phyloP scores from a whole-genome alignment of 805 yeast species.

The Saccharomycopsis guyanensis region DNA sequence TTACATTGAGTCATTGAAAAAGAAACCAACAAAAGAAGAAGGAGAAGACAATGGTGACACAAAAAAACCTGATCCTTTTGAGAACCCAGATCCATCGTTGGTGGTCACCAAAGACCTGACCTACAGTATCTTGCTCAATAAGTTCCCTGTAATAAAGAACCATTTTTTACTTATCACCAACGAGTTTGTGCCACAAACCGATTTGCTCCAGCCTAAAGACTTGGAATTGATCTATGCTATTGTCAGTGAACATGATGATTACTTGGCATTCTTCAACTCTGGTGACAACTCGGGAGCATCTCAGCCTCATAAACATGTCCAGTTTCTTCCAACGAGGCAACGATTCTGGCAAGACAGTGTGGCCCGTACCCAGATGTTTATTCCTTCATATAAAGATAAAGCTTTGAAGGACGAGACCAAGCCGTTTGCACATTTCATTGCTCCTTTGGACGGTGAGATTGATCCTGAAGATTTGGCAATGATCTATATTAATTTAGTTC shows the following conservation, averaged over 20 bases:
- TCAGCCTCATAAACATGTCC: slow-evolving; percentile 88
- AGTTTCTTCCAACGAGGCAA: slow-evolving; percentile 42
- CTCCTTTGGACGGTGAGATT: slow-evolving; percentile 31
- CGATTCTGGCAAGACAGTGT: background rate
- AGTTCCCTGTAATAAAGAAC: slow-evolving; percentile 74
- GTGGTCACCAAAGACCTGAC: slow-evolving; percentile 46
- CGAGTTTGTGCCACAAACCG: slow-evolving; percentile 60
- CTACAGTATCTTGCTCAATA: slow-evolving; percentile 68
- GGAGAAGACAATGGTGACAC: slow-evolving; percentile 31
- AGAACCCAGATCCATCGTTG: slow-evolving; percentile 68
- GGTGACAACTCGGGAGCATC: slow-evolving; percentile 93
- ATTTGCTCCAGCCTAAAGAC: slow-evolving; percentile 68
- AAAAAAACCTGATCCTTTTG: slow-evolving; percentile 59
- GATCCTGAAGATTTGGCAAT: slow-evolving; percentile 48
- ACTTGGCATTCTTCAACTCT: slow-evolving; percentile 82
- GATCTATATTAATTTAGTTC: slow-evolving; percentile 64
- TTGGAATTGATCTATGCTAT: slow-evolving; percentile 50
- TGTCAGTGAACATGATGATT: slow-evolving; percentile 39
- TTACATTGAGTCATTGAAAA: slow-evolving; percentile 27
- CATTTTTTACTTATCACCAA: slow-evolving; percentile 78
- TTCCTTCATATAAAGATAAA: background rate
- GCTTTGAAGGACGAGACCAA: slow-evolving; percentile 27
- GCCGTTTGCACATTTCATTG: slow-evolving; percentile 76
- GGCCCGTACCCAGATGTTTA: background rate
- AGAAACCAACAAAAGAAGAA: slow-evolving; percentile 2